These are phyloP conservation scores for Tolypocladium ophioglossoides DNA, from an alignment of 2,329 filamentous ascomycete genomes.

Conservation along the genomic window DNA sequence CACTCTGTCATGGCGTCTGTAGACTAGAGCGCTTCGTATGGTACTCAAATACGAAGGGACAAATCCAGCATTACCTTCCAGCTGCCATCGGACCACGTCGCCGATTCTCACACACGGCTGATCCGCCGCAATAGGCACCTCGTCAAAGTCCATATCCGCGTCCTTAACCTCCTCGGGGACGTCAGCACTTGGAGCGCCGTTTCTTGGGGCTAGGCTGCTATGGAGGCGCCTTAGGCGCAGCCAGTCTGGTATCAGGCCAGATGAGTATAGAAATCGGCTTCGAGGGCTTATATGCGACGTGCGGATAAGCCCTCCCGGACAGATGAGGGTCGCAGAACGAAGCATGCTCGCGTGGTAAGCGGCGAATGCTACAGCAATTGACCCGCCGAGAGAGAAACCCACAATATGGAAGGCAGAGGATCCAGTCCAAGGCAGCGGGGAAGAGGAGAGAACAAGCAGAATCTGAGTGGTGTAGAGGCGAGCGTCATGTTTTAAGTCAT, in stretches of 20 bases:
- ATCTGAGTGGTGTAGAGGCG: constrained; percentile 57
- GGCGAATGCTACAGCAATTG: constrained; percentile 59
- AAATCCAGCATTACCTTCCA: constrained; percentile 55
- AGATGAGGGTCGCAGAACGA: constrained; percentile 53
- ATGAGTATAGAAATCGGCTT: constrained; percentile 52
- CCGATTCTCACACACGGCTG: constrained; percentile 43
- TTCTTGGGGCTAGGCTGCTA: constrained; percentile 33
- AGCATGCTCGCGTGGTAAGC: constrained; percentile 56
- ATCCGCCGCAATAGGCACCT: constrained; percentile 38
- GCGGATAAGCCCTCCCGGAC: constrained; percentile 60
- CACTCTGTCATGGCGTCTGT: constrained; percentile 41
- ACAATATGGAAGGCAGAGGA: constrained; percentile 55
- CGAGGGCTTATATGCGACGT: constrained; percentile 47
- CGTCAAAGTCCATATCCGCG: constrained; percentile 31
- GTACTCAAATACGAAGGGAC: constrained; percentile 59
- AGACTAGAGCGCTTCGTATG: constrained; percentile 60
- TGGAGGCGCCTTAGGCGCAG: constrained; percentile 43
- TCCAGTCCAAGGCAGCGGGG: constrained; percentile 42
- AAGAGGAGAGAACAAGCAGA: constrained; percentile 52
- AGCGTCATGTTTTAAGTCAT: constrained; percentile 45
- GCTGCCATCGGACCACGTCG: constrained; percentile 58
- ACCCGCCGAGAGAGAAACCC: constrained; percentile 74
- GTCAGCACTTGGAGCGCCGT: constrained; percentile 18
- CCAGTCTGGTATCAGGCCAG: constrained; percentile 46
- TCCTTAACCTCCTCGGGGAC: constrained; percentile 28